phyloP scores from a whole-genome alignment of 106 monocot genomes.

The Dioscorea zingiberensis region DNA sequence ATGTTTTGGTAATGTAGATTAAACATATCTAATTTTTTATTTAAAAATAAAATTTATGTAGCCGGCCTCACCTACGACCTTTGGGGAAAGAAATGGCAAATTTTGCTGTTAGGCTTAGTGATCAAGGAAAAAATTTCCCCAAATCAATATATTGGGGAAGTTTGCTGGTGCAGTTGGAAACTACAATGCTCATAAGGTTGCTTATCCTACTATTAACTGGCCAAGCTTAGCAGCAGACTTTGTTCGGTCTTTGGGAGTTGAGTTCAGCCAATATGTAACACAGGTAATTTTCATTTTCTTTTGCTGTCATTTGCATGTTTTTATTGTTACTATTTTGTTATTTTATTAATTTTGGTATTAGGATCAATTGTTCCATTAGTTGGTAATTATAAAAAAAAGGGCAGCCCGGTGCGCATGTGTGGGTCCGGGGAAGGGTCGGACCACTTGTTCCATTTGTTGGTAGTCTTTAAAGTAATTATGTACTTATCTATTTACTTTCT shows the following conservation, averaged over 20 bases:
- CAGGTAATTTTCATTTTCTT: constrained; percentile 25
- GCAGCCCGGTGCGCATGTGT: too few species aligned
- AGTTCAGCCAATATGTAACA: constrained; percentile 59
- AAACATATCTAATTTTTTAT: too few species aligned
- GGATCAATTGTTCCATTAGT: too few species aligned
- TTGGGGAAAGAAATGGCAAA: constrained; percentile 97
- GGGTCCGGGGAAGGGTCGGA: too few species aligned
- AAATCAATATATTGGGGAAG: constrained; percentile 67
- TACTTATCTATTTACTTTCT: background rate
- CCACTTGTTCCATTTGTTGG: too few species aligned
- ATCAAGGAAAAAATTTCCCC: constrained; percentile 42
- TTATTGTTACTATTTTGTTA: too few species aligned
- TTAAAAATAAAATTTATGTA: constrained; percentile 12
- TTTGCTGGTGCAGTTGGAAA: constrained; percentile 99
- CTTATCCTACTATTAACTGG: constrained; percentile 89
- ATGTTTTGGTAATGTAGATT: too few species aligned
- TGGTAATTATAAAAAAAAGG: too few species aligned
- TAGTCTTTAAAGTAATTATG: too few species aligned
- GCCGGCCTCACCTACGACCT: constrained; percentile 97
- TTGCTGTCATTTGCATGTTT: too few species aligned
- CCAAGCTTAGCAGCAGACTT: constrained; percentile 56
- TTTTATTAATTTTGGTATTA: too few species aligned
- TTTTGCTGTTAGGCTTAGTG: constrained; percentile 66
- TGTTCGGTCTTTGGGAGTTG: constrained; percentile 63
- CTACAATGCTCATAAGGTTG: constrained; percentile 91